Base-by-base conservation (phyloP, 371 early-diverging fungal species). In the Mortierella sp. region DNA sequence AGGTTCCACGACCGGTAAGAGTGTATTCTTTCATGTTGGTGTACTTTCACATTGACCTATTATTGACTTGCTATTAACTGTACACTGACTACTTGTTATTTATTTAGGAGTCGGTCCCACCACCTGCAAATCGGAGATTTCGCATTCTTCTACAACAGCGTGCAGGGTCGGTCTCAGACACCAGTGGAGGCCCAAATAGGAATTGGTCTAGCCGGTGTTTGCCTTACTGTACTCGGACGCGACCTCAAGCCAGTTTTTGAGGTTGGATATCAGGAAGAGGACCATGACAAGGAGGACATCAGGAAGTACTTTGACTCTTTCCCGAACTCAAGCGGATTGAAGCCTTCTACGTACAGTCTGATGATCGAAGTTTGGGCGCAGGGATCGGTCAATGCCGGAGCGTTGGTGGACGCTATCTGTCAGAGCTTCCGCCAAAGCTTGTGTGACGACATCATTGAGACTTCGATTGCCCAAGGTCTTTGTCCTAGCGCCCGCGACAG, bases 391-490 rank as follows among this genome's bases (percentile, higher is more conserved):
- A 92, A 94, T 50, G 80, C 90, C 2, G 81, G 90, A 0, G 87
- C 88, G 0, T 83, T 96, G 1, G 80, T 92, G 24, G 89, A 91
- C 0, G 80, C 91, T 45, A 81, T 95, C n/a, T 84, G 84, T 42
- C 85, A 83, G 57, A 90, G 92, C 63, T 91, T 94, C 74, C 84
- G 88, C 13, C 94, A 95, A 77, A 92, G 91, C 54, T 78, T 94
- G 2, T 94, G 93, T 73, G 96, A 96, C 71, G 96, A 95, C 76
- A 84, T 92, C 16, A 88, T 95, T 31, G 96, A 96, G 88, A 85
- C 82, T 6, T 86, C 87, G 0, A 88, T 92, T 21, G 85, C 88
- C 6, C 80, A 84, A 11, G 88, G 91, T n/a, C 88, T 92, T 65
- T 82, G 84, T 31, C 77, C 82, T 4, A 84, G 78, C 70, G 85